Evolutionary conservation across 768 basidiomycete genomes (phyloP).

Genomic region (Krasilnikovozyma curviuscula): DNA sequence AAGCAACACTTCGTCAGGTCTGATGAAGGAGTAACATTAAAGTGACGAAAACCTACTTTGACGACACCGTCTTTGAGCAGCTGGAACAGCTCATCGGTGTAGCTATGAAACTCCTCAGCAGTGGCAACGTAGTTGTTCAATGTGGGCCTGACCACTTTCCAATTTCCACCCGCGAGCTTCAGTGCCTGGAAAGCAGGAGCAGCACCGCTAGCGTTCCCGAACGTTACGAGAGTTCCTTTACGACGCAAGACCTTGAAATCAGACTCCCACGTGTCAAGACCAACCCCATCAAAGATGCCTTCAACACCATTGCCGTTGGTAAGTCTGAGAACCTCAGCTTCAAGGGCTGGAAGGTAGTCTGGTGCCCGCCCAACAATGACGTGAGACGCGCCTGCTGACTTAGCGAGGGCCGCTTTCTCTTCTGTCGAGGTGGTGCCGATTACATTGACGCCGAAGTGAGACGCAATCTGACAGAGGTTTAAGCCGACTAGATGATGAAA

Average conservation of each 20-base stretch:
- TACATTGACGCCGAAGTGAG: slow-evolving; percentile 58
- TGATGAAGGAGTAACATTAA: not conserved
- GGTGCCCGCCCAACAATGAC: slow-evolving; percentile 56
- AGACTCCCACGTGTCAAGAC: slow-evolving; percentile 64
- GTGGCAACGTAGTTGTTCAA: slow-evolving; percentile 33
- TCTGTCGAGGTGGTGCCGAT: slow-evolving; percentile 79
- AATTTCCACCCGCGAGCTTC: slow-evolving; percentile 59
- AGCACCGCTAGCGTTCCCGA: slow-evolving; percentile 76
- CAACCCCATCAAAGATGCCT: slow-evolving; percentile 87
- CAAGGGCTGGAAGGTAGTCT: slow-evolving; percentile 58
- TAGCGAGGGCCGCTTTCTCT: slow-evolving; percentile 67
- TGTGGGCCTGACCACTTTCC: slow-evolving; percentile 60
- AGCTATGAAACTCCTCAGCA: slow-evolving; percentile 48
- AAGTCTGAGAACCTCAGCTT: slow-evolving; percentile 49
- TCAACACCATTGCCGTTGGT: slow-evolving; percentile 34
- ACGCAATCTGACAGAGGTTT: slow-evolving; percentile 40
- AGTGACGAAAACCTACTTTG: slow-evolving; percentile 31
- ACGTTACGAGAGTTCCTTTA: slow-evolving; percentile 8
- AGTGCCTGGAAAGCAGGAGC: slow-evolving; percentile 38
- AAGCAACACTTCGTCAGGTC: not conserved
- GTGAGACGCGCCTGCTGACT: slow-evolving; percentile 59
- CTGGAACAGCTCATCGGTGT: slow-evolving; percentile 45
- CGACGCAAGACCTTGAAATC: slow-evolving; percentile 11
- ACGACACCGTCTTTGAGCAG: slow-evolving; percentile 41
- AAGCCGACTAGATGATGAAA: too few species aligned